A percentile compares a stretch with the other conserved stretches of the same genome.
Conservation (phyloP, 495 filamentous ascomycete species). For the Podospora pseudoanserina region DNA sequence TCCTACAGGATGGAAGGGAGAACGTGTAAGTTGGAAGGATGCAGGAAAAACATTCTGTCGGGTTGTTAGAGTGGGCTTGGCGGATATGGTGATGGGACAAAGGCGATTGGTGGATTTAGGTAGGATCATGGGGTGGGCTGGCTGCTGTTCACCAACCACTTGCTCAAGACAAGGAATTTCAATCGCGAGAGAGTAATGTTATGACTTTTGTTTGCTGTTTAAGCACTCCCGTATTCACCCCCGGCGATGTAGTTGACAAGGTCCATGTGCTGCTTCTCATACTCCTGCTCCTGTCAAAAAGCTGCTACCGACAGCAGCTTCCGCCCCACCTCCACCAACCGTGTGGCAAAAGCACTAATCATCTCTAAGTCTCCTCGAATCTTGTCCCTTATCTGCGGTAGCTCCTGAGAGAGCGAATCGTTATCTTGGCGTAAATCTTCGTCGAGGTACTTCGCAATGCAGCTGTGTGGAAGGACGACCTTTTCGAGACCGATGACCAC, state of each 20-base stretch:
- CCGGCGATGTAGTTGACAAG: too few species aligned
- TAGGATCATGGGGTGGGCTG: too few species aligned
- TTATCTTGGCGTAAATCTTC: background rate
- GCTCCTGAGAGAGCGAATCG: background rate
- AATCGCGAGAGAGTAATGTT: background rate
- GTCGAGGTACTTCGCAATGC: background rate
- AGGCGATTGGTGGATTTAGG: background rate
- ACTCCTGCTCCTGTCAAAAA: too few species aligned
- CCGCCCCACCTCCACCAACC: too few species aligned
- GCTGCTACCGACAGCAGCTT: too few species aligned
- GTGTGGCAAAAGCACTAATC: background rate
- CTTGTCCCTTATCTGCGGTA: background rate
- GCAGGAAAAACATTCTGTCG: background rate
- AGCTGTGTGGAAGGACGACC: too few species aligned
- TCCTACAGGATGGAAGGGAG: background rate
- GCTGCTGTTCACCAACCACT: background rate
- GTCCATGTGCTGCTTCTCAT: too few species aligned
- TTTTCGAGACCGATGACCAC: background rate
- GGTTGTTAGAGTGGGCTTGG: background rate
- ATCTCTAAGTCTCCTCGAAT: background rate
- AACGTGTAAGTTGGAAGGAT: background rate
- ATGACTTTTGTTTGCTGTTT: too few species aligned
- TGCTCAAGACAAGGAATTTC: background rate
- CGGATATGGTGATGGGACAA: background rate
- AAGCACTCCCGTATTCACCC: too few species aligned